These are phyloP conservation scores for Micromonas commoda DNA, from an alignment of 139 green algal species.

Conservation along the genomic window DNA sequence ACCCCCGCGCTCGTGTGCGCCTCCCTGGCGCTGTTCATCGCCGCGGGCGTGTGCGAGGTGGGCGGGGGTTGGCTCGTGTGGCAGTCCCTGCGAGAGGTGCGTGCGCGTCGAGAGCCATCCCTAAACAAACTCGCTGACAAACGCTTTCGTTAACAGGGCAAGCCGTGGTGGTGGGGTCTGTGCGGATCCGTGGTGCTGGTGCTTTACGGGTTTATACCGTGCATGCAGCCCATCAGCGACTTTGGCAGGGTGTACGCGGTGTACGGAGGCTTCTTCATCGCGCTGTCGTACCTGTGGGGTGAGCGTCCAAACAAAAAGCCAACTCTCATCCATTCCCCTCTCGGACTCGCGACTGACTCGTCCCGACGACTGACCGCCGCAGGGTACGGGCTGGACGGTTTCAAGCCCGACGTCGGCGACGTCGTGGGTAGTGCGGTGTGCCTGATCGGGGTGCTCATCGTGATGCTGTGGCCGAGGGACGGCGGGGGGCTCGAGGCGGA, in stretches of 20 bases:
- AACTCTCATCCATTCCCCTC: too few relatives aligned
- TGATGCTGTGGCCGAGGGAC: conserved; percentile 62
- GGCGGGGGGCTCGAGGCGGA: not conserved
- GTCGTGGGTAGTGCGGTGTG: conserved; percentile 59
- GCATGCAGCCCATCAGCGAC: conserved; percentile 58
- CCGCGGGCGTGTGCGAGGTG: conserved; percentile 67
- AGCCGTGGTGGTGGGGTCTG: conserved; percentile 31
- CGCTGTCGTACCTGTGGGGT: conserved; percentile 72
- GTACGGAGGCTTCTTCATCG: conserved; percentile 84
- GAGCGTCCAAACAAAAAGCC: too few relatives aligned
- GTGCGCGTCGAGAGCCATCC: conserved; percentile 30
- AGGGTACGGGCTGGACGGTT: conserved; percentile 48
- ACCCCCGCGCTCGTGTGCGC: not conserved
- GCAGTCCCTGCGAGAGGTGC: conserved; percentile 50
- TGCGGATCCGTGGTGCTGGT: conserved; percentile 51
- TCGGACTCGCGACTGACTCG: too few relatives aligned
- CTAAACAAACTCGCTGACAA: too few relatives aligned
- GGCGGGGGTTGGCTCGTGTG: conserved; percentile 81
- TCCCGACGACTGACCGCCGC: too few relatives aligned
- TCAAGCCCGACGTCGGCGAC: conserved; percentile 68
- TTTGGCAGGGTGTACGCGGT: conserved; percentile 67
- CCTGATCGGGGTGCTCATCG: conserved; percentile 59
- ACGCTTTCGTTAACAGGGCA: too few relatives aligned
- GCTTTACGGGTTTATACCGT: conserved; percentile 71
- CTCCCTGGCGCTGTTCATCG: conserved; percentile 47